phyloP scores from a whole-genome alignment of 306 rosid genomes.

The Macrotyloma uniflorum region DNA sequence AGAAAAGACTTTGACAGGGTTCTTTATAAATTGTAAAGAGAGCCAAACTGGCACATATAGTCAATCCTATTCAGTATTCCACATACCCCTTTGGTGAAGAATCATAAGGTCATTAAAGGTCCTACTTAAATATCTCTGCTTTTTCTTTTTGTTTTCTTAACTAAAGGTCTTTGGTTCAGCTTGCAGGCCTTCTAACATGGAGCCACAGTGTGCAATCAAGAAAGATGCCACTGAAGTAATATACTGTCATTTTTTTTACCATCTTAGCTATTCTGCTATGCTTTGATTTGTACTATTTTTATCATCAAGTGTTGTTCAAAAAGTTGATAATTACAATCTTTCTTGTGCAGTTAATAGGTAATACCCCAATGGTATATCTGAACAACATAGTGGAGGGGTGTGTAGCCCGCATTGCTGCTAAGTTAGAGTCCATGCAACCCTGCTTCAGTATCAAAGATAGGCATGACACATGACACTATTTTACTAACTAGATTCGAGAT shows the following conservation, averaged over 20 bases:
- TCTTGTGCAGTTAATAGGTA: constrained; percentile 70
- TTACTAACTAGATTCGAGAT: constrained; percentile 5
- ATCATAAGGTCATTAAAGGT: neutral
- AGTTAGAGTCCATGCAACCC: constrained; percentile 84
- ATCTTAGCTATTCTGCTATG: neutral
- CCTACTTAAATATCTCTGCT: neutral
- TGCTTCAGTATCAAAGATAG: constrained; percentile 87
- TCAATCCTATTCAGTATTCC: neutral
- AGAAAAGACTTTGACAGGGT: neutral
- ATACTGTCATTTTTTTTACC: neutral
- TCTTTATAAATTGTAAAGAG: neutral
- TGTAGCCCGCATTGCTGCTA: constrained; percentile 82
- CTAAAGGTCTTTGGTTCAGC: neutral
- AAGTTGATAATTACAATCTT: neutral
- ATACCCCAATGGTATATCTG: constrained; percentile 81
- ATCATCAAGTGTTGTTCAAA: neutral
- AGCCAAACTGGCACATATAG: neutral
- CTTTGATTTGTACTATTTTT: neutral
- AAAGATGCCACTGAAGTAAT: constrained; percentile 73
- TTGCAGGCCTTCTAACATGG: constrained; percentile 50
- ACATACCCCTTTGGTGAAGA: neutral
- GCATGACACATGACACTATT: constrained; percentile 18
- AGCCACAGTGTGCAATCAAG: constrained; percentile 64
- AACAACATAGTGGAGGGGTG: constrained; percentile 77
- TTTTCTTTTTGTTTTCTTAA: neutral